Evolutionary conservation across 768 basidiomycete genomes (phyloP).

Genomic region (Kwoniella mangroviensis): DNA sequence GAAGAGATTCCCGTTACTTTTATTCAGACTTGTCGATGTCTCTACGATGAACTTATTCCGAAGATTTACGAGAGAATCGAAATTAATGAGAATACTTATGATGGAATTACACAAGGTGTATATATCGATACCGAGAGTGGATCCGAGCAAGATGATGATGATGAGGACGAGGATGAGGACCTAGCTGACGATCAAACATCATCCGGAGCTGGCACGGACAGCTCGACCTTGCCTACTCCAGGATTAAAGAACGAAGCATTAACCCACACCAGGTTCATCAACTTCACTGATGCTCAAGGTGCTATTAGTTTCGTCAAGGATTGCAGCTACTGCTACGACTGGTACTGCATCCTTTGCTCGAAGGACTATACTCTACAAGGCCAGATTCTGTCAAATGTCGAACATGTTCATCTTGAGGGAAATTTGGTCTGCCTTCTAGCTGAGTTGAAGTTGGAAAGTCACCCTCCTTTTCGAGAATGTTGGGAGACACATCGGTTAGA

Average conservation of each 20-base stretch:
- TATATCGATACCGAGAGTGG: background rate
- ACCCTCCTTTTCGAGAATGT: background rate
- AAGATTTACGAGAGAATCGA: background rate
- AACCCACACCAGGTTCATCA: background rate
- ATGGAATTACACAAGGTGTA: background rate
- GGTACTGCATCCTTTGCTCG: background rate
- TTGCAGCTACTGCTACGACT: background rate
- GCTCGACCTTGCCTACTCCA: background rate
- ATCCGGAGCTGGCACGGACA: no score
- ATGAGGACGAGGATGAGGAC: background rate
- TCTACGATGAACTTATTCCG: slow-evolving; percentile 2
- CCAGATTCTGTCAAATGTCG: background rate
- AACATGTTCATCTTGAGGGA: no score
- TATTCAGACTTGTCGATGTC: background rate
- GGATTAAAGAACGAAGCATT: background rate
- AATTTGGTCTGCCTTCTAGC: background rate
- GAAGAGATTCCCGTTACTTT: slow-evolving; percentile 1
- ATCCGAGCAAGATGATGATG: background rate
- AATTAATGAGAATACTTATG: background rate
- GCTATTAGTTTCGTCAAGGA: background rate
- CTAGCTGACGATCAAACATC: no score
- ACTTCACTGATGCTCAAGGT: background rate
- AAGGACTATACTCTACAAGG: background rate
- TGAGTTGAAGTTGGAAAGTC: background rate
- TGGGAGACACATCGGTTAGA: background rate